These are phyloP conservation scores for Starmerella kuoi DNA, from an alignment of 805 yeast genomes.

Conservation along the genomic window DNA sequence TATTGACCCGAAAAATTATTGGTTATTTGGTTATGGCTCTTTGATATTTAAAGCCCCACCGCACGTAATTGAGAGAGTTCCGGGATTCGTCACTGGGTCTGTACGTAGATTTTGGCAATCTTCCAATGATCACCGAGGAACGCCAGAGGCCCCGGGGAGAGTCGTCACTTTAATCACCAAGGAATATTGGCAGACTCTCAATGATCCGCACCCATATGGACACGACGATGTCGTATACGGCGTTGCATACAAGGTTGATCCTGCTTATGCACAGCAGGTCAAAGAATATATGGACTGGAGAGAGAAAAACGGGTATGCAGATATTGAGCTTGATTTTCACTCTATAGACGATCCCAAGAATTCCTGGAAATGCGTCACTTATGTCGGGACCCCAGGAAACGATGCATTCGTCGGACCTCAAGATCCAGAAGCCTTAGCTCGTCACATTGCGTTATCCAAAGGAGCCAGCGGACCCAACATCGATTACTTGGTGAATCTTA, in stretches of 20 bases:
- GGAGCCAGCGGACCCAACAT: slow-evolving; percentile 80
- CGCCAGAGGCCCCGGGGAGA: slow-evolving; percentile 75
- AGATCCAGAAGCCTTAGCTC: slow-evolving; percentile 44
- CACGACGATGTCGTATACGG: slow-evolving; percentile 47
- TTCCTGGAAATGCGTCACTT: slow-evolving; percentile 47
- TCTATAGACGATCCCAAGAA: slow-evolving; percentile 28
- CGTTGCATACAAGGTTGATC: slow-evolving; percentile 68
- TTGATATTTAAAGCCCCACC: slow-evolving; percentile 86
- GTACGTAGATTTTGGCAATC: slow-evolving; percentile 85
- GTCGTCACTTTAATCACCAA: slow-evolving; percentile 70
- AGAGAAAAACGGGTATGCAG: slow-evolving; percentile 80
- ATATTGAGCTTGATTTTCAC: slow-evolving; percentile 53
- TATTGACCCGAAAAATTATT: slow-evolving; percentile 26
- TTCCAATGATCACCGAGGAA: slow-evolving; percentile 81
- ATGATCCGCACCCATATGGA: slow-evolving; percentile 31
- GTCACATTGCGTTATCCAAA: slow-evolving; percentile 38
- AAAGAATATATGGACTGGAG: slow-evolving; percentile 61
- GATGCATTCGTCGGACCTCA: slow-evolving; percentile 83
- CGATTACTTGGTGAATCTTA: slow-evolving; percentile 53
- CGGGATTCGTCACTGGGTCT: slow-evolving; percentile 66
- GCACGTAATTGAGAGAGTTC: slow-evolving; percentile 43
- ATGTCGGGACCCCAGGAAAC: slow-evolving; percentile 73
- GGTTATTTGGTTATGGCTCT: slow-evolving; percentile 89
- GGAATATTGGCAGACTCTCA: slow-evolving; percentile 38
- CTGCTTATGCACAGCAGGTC: slow-evolving; percentile 49